phyloP scores from a whole-genome alignment of 2,329 filamentous ascomycete genomes.

The Diplodia seriata region DNA sequence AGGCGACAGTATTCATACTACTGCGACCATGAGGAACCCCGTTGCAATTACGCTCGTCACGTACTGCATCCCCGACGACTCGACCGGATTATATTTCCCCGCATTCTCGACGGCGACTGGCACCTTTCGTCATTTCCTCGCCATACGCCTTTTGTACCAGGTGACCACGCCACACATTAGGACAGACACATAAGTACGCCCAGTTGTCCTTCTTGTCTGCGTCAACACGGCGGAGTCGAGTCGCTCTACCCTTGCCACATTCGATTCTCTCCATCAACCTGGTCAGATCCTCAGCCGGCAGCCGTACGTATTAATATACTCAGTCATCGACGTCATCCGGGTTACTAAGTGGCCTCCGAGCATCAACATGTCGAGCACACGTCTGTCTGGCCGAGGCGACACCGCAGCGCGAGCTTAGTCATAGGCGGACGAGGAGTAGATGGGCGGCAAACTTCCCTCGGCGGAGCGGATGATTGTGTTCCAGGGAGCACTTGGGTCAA shows the following conservation, averaged over 20 bases:
- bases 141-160: slow-evolving; percentile 42
- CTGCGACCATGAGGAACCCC: slow-evolving; percentile 52
- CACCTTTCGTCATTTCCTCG: slow-evolving; percentile 43
- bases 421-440: slow-evolving; percentile 44
- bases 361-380: slow-evolving; percentile 38
- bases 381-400: slow-evolving; percentile 42
- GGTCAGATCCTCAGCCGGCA: slow-evolving; percentile 53
- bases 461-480: background rate
- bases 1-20: slow-evolving; percentile 37
- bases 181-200: slow-evolving; percentile 57
- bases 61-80: slow-evolving; percentile 53
- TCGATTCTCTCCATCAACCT: slow-evolving; percentile 51
- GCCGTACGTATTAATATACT: slow-evolving; percentile 57
- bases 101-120: slow-evolving; percentile 52
- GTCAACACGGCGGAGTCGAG: slow-evolving; percentile 60
- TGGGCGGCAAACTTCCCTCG: slow-evolving; percentile 40
- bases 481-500: background rate
- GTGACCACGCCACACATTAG: slow-evolving; percentile 49
- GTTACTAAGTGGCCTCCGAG: slow-evolving; percentile 13
- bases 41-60: slow-evolving; percentile 57
- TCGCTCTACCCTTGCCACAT: slow-evolving; percentile 39
- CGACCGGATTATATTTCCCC: slow-evolving; percentile 52
- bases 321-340: slow-evolving; percentile 57
- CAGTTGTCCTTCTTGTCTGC: slow-evolving; percentile 59
- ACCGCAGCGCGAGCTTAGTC: slow-evolving; percentile 44